Percentiles rank a stretch among this genome's conserved stretches.
phyloP scores from a whole-genome alignment of 768 basidiomycete species.

The Postia placenta region DNA sequence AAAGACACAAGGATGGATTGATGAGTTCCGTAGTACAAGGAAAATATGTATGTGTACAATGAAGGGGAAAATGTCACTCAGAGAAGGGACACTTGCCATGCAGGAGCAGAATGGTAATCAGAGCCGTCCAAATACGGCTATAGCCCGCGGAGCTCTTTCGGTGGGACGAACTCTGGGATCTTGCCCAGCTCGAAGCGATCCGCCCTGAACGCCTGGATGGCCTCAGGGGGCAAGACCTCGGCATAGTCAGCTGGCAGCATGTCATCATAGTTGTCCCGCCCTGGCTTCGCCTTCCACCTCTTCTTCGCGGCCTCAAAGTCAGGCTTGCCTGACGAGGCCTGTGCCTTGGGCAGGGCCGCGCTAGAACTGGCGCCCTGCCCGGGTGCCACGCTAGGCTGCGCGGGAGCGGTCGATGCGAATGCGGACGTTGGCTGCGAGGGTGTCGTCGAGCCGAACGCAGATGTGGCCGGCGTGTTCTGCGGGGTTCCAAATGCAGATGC shows the following conservation, averaged over 20 bases:
- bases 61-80: too few species aligned
- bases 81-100: too few species aligned
- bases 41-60: too few species aligned
- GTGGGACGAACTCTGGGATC: constrained; percentile 73
- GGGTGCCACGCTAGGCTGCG: constrained; percentile 2
- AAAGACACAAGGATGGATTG: too few species aligned
- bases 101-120: too few species aligned
- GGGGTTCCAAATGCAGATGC: constrained; percentile 37
- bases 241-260: constrained; percentile 56
- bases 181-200: constrained; percentile 62
- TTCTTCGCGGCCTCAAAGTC: constrained; percentile 30
- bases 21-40: too few species aligned
- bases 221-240: constrained; percentile 43
- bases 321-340: constrained; percentile 19
- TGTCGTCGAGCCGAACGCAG: constrained; percentile 11
- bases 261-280: constrained; percentile 47
- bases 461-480: neutral
- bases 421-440: constrained; percentile 24
- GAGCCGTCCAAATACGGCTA: too few species aligned
- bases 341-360: neutral
- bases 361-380: constrained; percentile 3
- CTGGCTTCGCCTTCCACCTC: constrained; percentile 33
- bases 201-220: constrained; percentile 45
- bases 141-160: constrained; percentile 46
- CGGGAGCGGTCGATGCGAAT: constrained; percentile 15